Base-by-base conservation (phyloP, 495 filamentous ascomycete genomes). In the Letharia columbiana region DNA sequence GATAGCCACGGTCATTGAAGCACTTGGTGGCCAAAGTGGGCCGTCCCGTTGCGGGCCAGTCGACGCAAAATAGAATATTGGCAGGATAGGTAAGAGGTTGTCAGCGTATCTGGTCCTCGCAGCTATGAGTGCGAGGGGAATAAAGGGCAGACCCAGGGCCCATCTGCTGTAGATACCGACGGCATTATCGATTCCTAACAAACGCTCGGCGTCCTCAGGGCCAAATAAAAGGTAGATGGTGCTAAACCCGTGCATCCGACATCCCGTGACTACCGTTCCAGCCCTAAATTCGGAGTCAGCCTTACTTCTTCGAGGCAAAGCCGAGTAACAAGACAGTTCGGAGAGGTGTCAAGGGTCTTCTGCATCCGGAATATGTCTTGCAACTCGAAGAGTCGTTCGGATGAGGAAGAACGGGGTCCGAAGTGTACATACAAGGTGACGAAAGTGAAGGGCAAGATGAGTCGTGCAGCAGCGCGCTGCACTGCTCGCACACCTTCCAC, bases 11-110 rank as follows among this genome's bases (percentile, higher is more conserved):
- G 86, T 85, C 80, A 90, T 83, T n/a, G 83, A 80, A 4, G 88
- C 83, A 33, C 85, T 89, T 0, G 89, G 89, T 18, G 91, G 91
- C 91, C 91, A 96, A 20, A 81, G 67, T 28, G 79, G 74, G 15
- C 79, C 71, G n/a, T 80, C 74, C 1, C 72, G 72, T 10, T 74
- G 66, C 0, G 80, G 78, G 47, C 73, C 75, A 58, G 80, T 77
- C 15, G 79, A 80, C 17, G 81, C 81, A 71, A 87, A 84, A 71
- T 87, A 88, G 41, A 86, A 70, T 37, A 89, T 79, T 2, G 86
- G 86, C 33, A 89, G 75, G 23, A 86, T 79, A 7, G 88, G 83
- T 56, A 89, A 78, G 6, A 86, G 70, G 13, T 78, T 78, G 68
- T 89, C 85, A 11, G 80, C 83, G 49, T 84, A 76, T 2, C 75